A percentile compares a stretch with the other conserved stretches of the same genome.
Evolutionary conservation across 2,329 filamentous ascomycete genomes (phyloP).

Genomic region (Phaeomoniella chlamydospora): DNA sequence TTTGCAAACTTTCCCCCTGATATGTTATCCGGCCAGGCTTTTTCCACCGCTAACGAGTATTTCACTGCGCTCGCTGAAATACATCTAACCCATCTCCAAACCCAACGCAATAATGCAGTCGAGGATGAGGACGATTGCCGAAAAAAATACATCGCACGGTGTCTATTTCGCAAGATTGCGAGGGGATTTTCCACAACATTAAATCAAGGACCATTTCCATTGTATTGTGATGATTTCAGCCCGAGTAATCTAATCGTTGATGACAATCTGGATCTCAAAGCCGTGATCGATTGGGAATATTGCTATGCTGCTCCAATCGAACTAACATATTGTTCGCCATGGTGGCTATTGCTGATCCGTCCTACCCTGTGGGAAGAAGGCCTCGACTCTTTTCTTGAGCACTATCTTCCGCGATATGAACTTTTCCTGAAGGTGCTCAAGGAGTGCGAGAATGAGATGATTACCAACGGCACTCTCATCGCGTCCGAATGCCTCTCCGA

Average conservation of each 20-base stretch:
- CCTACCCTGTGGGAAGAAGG: slow-evolving; percentile 16
- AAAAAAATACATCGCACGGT: slow-evolving; percentile 28
- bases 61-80: slow-evolving; percentile 12
- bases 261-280: slow-evolving; percentile 13
- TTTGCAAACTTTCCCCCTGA: slow-evolving; percentile 12
- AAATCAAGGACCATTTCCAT: slow-evolving; percentile 11
- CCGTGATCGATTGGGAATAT: slow-evolving; percentile 17
- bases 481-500: slow-evolving; percentile 10
- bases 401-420: slow-evolving; percentile 11
- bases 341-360: slow-evolving; percentile 13
- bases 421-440: slow-evolving; percentile 13
- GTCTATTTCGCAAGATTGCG: slow-evolving; percentile 23
- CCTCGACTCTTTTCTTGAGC: slow-evolving; percentile 12
- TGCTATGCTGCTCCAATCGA: slow-evolving; percentile 10
- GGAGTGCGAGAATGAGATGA: slow-evolving; percentile 12
- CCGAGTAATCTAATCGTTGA: slow-evolving; percentile 9
- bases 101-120: slow-evolving; percentile 26
- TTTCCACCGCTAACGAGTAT: slow-evolving; percentile 12
- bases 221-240: slow-evolving; percentile 13
- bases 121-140: slow-evolving; percentile 22
- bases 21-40: no score
- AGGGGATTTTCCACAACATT: neutral
- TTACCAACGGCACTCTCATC: slow-evolving; percentile 8
- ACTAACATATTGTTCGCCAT: slow-evolving; percentile 12
- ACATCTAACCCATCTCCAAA: slow-evolving; percentile 16